Evolutionary conservation across 148 eudicot species (phyloP).

Genomic region (Vaccinium corymbosum): DNA sequence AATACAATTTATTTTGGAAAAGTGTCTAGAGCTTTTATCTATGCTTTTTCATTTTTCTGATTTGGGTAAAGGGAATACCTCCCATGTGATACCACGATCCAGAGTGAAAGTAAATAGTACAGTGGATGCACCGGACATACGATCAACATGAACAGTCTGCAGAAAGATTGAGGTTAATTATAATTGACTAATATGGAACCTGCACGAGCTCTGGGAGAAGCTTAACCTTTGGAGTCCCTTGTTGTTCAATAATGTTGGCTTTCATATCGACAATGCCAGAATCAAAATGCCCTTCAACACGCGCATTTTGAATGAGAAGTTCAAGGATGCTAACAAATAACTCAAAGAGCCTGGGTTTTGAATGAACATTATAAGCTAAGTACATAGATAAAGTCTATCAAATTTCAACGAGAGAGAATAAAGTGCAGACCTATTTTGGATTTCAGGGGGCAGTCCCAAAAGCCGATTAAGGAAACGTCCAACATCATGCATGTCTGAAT

Average conservation of each 20-base stretch:
- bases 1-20: background rate
- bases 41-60: background rate
- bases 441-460: constrained; percentile 88
- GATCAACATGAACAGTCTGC: constrained; percentile 93
- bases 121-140: constrained; percentile 92
- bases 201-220: background rate
- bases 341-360: constrained; percentile 76
- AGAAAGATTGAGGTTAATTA: constrained; percentile 13
- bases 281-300: constrained; percentile 87
- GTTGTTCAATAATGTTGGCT: constrained; percentile 71
- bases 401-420: background rate
- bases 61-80: constrained; percentile 41
- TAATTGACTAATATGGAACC: background rate
- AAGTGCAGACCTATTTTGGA: constrained; percentile 71
- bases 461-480: constrained; percentile 92
- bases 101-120: constrained; percentile 74
- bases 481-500: constrained; percentile 96
- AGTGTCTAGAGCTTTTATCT: background rate
- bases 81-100: constrained; percentile 92
- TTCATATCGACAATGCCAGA: constrained; percentile 90
- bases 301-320: constrained; percentile 72
- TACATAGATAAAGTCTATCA: background rate
- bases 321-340: constrained; percentile 80
- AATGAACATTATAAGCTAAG: background rate
- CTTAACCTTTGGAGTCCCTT: constrained; percentile 82